Conservation (phyloP, 192 early-diverging fungal genomes). For the Backusella psychrophila region DNA sequence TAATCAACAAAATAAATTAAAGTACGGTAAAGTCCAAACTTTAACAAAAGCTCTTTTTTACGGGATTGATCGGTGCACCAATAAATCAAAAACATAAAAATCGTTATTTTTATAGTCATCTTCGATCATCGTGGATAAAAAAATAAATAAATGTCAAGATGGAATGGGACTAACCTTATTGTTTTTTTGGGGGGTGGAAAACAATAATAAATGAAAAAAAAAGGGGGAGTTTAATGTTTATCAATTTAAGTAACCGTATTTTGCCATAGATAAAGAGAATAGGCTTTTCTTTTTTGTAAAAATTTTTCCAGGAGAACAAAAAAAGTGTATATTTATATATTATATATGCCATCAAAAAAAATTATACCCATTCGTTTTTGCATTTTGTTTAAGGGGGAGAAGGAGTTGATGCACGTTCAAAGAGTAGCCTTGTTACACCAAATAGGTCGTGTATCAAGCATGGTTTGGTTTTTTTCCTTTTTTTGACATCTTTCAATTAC, state of each 20-base stretch:
- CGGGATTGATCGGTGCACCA: constrained; percentile 1
- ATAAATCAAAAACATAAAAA: constrained; percentile 3
- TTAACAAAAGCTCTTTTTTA: neutral
- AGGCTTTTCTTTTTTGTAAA: neutral
- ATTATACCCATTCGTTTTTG: too few species aligned
- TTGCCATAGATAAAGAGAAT: neutral
- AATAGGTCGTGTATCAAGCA: neutral
- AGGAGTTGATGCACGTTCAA: neutral
- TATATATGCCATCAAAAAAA: too few species aligned
- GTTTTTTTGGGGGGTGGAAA: neutral
- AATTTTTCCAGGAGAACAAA: neutral
- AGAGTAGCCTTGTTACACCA: neutral
- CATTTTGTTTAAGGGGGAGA: neutral
- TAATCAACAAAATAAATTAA: constrained; percentile 7
- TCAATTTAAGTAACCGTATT: neutral
- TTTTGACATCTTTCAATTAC: neutral
- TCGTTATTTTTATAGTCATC: neutral
- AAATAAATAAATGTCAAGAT: neutral
- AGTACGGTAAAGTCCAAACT: neutral
- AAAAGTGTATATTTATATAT: neutral
- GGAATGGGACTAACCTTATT: neutral
- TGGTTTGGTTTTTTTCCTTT: neutral
- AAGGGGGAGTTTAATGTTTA: neutral
- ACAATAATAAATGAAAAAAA: neutral
- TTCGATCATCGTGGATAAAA: neutral